Evolutionary conservation across 257 asterid genomes (phyloP).

Genomic region (Lycium barbarum): DNA sequence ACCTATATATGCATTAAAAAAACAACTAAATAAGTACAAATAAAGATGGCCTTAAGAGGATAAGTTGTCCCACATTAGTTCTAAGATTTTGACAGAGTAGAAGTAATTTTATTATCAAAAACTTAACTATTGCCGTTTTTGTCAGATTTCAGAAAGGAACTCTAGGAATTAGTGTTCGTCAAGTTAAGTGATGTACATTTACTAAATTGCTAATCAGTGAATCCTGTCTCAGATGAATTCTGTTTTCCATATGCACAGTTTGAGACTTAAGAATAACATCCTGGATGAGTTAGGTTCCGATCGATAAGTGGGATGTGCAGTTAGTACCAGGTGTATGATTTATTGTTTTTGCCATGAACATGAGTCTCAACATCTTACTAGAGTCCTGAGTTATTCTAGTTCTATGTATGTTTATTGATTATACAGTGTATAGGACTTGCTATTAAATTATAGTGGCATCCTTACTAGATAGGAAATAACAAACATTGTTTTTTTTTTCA

Average conservation of each 20-base stretch:
- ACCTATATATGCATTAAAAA: not conserved
- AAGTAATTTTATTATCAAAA: not conserved
- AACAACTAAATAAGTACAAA: not conserved
- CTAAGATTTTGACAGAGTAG: not conserved
- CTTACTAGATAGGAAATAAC: not conserved
- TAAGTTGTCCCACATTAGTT: not conserved
- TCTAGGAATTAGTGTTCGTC: not conserved
- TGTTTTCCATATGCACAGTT: not conserved
- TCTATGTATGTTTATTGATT: not conserved
- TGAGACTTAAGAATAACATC: not conserved
- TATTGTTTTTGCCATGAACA: not conserved
- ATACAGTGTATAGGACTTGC: not conserved
- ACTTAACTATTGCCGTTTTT: not conserved
- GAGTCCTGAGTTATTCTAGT: not conserved
- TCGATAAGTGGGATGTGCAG: slow-evolving; percentile 2
- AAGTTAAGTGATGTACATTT: not conserved
- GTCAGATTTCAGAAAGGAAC: not conserved
- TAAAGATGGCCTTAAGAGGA: not conserved
- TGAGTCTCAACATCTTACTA: slow-evolving; percentile 5
- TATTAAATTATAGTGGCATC: not conserved
- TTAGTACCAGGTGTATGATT: not conserved
- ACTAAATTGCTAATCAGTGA: not conserved
- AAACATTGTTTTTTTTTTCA: not conserved
- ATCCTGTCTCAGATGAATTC: not conserved
- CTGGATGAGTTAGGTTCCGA: not conserved